Base-by-base conservation (phyloP, 2,329 filamentous ascomycete species). In the Bisporella sp. region DNA sequence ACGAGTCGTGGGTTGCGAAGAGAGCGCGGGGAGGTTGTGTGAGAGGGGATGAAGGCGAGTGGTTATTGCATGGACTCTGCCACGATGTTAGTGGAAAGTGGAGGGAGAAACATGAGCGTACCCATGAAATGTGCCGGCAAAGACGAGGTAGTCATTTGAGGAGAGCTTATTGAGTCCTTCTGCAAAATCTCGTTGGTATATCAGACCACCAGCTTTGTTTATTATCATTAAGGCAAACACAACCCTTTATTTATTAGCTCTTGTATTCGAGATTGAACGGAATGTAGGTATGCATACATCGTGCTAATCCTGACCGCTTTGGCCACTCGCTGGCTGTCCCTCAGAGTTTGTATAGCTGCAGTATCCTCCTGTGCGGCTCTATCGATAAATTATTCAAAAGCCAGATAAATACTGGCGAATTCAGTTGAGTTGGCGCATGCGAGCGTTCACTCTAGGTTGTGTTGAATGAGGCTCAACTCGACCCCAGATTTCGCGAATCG, bases 121-220 rank as follows among this genome's bases (percentile, higher is more conserved):
- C 88, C 89, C 93, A 67, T 99, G 93, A 69, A 99, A 99, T 48
- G 93, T 99, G 51, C 93, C 93, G 5, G 93, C 93, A 31, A 99
- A 82, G 60, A 97, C 92, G 32, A 99, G 85, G 66, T 95, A 95
- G 75, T 99, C 93, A 68, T 99, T 99, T 60, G 89, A 92, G 59
- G 82, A 88, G 61, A 99, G 84, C 67, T 92, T 89, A 68, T 88
- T 87, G 53, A 99, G 79, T 43, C 80, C 87, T 41, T 92, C 82
- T 63, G 91, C 84, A 69, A 99, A 97, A 65, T 89, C 88, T 62
- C 90, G 89, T 71, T 97, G 92, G 76, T 95, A 99, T 70, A 99
- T 85, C 48, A 99, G 79, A 62, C 93, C 93, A 54, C 91, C 93
- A 57, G 93, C 91, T 78, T 99, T 99, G 77, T 96, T 97, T 75